phyloP scores from a whole-genome alignment of 1,139 yeast species.

The Kodamaea derodonti region DNA sequence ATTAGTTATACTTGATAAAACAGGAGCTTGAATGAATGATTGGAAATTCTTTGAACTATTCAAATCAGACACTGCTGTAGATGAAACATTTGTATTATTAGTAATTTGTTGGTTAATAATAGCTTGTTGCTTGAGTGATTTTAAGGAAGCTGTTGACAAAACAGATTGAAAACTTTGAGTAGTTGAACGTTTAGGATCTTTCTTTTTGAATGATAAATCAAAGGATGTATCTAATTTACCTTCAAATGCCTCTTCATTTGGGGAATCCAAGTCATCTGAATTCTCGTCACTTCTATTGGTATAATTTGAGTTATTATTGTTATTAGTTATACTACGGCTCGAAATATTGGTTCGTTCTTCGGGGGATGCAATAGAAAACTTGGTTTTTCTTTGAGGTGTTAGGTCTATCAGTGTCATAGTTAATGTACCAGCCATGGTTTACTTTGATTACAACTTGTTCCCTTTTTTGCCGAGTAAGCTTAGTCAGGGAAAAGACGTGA shows the following conservation, averaged over 20 bases:
- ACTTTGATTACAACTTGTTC: too few relatives aligned
- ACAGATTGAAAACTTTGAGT: slow-evolving; percentile 64
- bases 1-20: slow-evolving; percentile 36
- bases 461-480: background rate
- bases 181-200: slow-evolving; percentile 47
- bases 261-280: slow-evolving; percentile 1
- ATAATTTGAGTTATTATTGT: background rate
- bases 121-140: slow-evolving; percentile 35
- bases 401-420: background rate
- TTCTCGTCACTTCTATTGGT: slow-evolving; percentile 1
- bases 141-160: slow-evolving; percentile 56
- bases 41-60: slow-evolving; percentile 34
- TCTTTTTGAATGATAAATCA: slow-evolving; percentile 48
- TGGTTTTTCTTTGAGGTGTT: slow-evolving; percentile 2
- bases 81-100: background rate
- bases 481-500: background rate
- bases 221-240: slow-evolving; percentile 11
- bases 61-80: slow-evolving; percentile 3
- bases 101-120: background rate
- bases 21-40: slow-evolving; percentile 48
- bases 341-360: background rate
- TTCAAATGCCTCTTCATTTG: slow-evolving; percentile 2
- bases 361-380: slow-evolving; percentile 5
- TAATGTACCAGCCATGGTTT: background rate
- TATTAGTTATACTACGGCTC: background rate